phyloP scores from a whole-genome alignment of 306 rosid species.

The Corylus heterophylla region DNA sequence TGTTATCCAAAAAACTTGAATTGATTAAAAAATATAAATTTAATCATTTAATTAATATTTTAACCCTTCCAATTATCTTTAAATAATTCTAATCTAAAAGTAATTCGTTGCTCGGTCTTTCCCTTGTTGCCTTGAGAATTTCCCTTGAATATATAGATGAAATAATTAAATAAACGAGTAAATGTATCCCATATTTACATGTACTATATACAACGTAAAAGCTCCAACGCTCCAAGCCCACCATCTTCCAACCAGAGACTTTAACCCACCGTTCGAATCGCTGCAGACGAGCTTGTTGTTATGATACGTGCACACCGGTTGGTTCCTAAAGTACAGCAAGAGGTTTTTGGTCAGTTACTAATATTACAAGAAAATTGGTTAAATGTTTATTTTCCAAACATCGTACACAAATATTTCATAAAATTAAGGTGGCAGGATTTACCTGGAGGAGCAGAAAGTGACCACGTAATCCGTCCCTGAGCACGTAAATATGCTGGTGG shows the following conservation, averaged over 20 bases:
- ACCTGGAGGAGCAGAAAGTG: slow-evolving; percentile 83
- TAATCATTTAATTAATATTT: too few relatives aligned
- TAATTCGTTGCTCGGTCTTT: too few relatives aligned
- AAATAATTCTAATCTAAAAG: too few relatives aligned
- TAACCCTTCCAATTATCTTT: too few relatives aligned
- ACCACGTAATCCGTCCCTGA: slow-evolving; percentile 64
- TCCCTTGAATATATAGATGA: not conserved
- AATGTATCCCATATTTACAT: slow-evolving; percentile 7
- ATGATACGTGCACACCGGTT: slow-evolving; percentile 65
- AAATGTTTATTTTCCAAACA: too few relatives aligned
- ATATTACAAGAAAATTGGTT: not conserved
- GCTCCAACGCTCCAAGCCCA: slow-evolving; percentile 21
- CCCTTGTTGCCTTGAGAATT: too few relatives aligned
- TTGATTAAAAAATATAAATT: too few relatives aligned
- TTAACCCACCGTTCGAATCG: slow-evolving; percentile 47
- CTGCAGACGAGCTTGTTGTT: slow-evolving; percentile 58
- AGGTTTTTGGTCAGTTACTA: not conserved
- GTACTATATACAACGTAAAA: not conserved
- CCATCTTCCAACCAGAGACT: slow-evolving; percentile 45
- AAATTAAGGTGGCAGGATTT: not conserved
- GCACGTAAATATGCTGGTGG: slow-evolving; percentile 74
- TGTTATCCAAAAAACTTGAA: too few relatives aligned
- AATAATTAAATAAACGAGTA: slow-evolving; percentile 23
- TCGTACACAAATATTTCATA: too few relatives aligned
- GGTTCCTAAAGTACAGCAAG: slow-evolving; percentile 48